A percentile compares a stretch with the other conserved stretches of the same genome.
phyloP scores from a whole-genome alignment of 805 yeast genomes.

The Candida krabiensis region DNA sequence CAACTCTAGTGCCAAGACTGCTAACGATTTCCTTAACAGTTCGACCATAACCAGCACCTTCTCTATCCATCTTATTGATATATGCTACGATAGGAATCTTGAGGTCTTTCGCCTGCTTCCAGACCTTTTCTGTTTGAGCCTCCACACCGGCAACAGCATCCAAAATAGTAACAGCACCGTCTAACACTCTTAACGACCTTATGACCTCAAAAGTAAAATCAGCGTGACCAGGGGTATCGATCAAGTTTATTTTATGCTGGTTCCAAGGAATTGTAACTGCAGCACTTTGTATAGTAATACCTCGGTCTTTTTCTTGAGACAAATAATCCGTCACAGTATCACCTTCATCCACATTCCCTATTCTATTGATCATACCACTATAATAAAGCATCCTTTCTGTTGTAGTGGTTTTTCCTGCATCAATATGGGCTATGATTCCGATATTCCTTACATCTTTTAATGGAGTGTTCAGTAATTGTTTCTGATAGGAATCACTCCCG shows the following conservation, averaged over 20 bases:
- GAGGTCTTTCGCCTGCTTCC: constrained; percentile 77
- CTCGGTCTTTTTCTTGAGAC: constrained; percentile 87
- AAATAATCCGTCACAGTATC: constrained; percentile 94
- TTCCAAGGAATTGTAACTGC: constrained; percentile 91
- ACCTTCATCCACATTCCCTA: constrained; percentile 95
- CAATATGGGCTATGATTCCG: constrained; percentile 98
- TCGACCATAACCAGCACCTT: constrained; percentile 91
- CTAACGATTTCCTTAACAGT: constrained; percentile 82
- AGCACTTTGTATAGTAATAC: constrained; percentile 95
- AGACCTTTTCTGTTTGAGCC: constrained; percentile 96
- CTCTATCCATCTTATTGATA: constrained; percentile 94
- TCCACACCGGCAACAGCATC: constrained; percentile 99
- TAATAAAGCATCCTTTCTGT: constrained; percentile 94
- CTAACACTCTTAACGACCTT: constrained; percentile 84
- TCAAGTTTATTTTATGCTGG: constrained; percentile 69
- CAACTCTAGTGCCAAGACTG: constrained; percentile 72
- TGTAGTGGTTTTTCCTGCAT: constrained; percentile 98
- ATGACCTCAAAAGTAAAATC: constrained; percentile 95
- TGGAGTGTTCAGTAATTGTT: constrained; percentile 21
- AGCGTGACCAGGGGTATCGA: constrained; percentile 98
- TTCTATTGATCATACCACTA: constrained; percentile 72
- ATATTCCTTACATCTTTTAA: constrained; percentile 66
- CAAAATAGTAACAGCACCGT: constrained; percentile 89
- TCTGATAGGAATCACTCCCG: constrained; percentile 14
- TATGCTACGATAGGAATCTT: constrained; percentile 75